A percentile compares a stretch with the other conserved stretches of the same genome.
Conservation (phyloP, 148 eudicot species). For the Rhododendron williamsianum region DNA sequence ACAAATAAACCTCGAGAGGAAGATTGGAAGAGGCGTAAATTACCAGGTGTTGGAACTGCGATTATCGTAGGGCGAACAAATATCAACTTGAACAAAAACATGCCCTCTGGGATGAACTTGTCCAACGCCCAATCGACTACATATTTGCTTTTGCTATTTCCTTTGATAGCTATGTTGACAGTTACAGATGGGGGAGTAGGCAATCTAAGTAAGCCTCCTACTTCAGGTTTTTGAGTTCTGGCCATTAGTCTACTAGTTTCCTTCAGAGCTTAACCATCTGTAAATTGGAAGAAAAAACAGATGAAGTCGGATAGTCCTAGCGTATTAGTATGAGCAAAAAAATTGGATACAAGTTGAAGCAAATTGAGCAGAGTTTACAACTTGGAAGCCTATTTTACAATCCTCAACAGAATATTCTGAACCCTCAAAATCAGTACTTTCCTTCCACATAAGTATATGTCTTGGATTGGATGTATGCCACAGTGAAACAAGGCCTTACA, state of each 20-base stretch:
- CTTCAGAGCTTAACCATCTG: slow-evolving; percentile 7
- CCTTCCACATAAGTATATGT: background rate
- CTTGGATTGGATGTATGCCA: background rate
- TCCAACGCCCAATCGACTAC: slow-evolving; percentile 73
- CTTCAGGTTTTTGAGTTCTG: slow-evolving; percentile 18
- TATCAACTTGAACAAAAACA: slow-evolving; percentile 56
- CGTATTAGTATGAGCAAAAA: background rate
- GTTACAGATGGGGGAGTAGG: slow-evolving; percentile 23
- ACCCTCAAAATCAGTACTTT: background rate
- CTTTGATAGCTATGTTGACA: slow-evolving; percentile 63
- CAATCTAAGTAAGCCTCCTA: slow-evolving; percentile 22
- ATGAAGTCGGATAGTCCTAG: background rate
- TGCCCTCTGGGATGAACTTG: slow-evolving; percentile 54
- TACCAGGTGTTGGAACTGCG: slow-evolving; percentile 85
- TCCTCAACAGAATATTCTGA: background rate
- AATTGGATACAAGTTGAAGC: background rate
- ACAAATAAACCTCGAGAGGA: background rate
- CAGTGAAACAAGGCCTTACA: background rate
- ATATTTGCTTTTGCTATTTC: slow-evolving; percentile 52
- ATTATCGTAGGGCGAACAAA: slow-evolving; percentile 65
- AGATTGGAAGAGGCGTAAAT: slow-evolving; percentile 21
- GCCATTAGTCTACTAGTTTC: slow-evolving; percentile 23
- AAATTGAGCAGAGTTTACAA: background rate
- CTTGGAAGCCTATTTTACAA: background rate
- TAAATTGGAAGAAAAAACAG: slow-evolving; percentile 9